These are phyloP conservation scores for Moniliophthora roreri DNA, from an alignment of 1,284 basidiomycete species.

Conservation along the genomic window DNA sequence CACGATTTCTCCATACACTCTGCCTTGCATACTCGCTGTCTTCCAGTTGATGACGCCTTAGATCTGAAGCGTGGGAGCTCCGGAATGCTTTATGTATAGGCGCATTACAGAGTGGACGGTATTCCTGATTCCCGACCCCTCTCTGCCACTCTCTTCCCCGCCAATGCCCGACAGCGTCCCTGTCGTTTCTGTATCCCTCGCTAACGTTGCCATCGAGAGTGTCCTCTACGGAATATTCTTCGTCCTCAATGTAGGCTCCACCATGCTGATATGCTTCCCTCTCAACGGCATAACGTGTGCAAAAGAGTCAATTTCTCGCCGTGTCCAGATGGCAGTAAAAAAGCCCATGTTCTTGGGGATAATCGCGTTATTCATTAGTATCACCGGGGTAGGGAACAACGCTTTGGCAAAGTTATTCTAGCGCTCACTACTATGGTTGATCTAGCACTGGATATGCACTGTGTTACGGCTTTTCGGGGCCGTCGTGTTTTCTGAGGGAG, in stretches of 20 bases:
- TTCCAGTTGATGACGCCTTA: no score
- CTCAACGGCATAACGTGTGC: not conserved
- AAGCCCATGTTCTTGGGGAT: constrained; percentile 15
- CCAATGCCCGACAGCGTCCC: not conserved
- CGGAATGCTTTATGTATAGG: no score
- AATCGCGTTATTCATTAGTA: constrained; percentile 4
- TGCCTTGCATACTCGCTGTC: no score
- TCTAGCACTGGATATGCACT: constrained; percentile 16
- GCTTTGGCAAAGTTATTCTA: no score
- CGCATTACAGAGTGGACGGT: no score
- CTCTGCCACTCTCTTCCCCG: no score
- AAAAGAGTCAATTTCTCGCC: not conserved
- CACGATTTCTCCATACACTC: no score
- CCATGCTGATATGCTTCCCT: constrained; percentile 1
- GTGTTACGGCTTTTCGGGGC: constrained; percentile 15
- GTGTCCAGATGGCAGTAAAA: no score
- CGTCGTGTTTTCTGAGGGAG: constrained; percentile 9
- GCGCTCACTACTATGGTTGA: no score
- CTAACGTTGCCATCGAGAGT: constrained; percentile 9
- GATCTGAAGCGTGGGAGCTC: no score
- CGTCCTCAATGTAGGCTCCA: constrained; percentile 7
- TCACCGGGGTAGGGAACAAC: constrained; percentile 17
- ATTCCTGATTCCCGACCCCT: no score
- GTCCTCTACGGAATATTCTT: constrained; percentile 18
- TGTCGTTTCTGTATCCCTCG: constrained; percentile 2